Conservation (phyloP, 192 early-diverging fungal genomes). For the Coemansia sp. region DNA sequence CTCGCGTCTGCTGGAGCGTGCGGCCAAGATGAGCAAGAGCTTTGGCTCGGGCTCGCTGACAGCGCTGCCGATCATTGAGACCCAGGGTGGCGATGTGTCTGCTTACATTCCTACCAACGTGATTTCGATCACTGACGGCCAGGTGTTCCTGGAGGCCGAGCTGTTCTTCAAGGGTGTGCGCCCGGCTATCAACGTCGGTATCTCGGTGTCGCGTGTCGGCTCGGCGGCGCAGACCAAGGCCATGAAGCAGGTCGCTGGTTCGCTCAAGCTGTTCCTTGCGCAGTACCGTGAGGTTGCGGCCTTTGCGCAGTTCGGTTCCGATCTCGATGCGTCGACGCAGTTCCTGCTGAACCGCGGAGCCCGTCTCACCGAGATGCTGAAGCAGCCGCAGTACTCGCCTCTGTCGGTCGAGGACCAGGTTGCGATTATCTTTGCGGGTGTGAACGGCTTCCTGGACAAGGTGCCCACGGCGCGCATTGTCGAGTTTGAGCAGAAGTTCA, state of each 20-base stretch:
- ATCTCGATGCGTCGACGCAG: slow-evolving; percentile 99
- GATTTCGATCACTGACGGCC: slow-evolving; percentile 99
- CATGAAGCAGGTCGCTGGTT: slow-evolving; percentile 99
- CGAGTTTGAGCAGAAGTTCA: slow-evolving; percentile 90
- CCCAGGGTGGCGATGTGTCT: slow-evolving; percentile 99
- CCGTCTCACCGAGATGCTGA: slow-evolving; percentile 98
- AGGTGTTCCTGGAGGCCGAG: slow-evolving; percentile 99
- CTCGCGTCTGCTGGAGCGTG: slow-evolving; percentile 98
- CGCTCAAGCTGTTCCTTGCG: slow-evolving; percentile 99
- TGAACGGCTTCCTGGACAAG: slow-evolving; percentile 99
- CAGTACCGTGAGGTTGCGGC: slow-evolving; percentile 99
- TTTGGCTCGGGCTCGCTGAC: slow-evolving; percentile 97
- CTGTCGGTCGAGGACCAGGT: slow-evolving; percentile 97
- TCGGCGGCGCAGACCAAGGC: slow-evolving; percentile 99
- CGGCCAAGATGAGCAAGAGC: slow-evolving; percentile 98
- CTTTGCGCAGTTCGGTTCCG: slow-evolving; percentile 99
- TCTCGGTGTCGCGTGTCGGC: slow-evolving; percentile 99
- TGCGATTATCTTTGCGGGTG: slow-evolving; percentile 97
- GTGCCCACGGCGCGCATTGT: slow-evolving; percentile 90
- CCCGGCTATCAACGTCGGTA: slow-evolving; percentile 99
- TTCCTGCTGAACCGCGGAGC: slow-evolving; percentile 99
- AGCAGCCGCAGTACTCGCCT: slow-evolving; percentile 99
- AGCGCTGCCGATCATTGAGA: slow-evolving; percentile 99
- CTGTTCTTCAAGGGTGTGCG: slow-evolving; percentile 99
- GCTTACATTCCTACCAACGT: slow-evolving; percentile 99